phyloP scores from a whole-genome alignment of 257 asterid species.

The Fraxinus anomala region DNA sequence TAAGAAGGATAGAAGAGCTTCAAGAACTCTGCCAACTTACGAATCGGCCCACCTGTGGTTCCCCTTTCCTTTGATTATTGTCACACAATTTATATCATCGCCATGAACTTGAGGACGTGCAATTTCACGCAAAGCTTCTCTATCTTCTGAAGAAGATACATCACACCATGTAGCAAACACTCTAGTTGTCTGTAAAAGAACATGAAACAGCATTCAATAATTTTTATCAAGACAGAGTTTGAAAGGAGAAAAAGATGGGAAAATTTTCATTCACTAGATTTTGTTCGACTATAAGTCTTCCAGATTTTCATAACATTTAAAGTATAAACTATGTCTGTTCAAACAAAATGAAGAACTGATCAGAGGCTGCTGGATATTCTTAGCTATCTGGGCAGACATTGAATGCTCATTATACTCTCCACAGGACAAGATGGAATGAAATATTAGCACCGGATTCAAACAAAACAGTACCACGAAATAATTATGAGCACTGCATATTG shows the following conservation, averaged over 20 bases:
- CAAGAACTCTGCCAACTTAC: slow-evolving; percentile 94
- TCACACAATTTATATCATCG: slow-evolving; percentile 88
- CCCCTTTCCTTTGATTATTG: slow-evolving; percentile 73
- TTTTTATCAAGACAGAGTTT: slow-evolving; percentile 8
- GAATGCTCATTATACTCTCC: background rate
- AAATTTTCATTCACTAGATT: slow-evolving; percentile 6
- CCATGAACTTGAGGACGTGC: slow-evolving; percentile 99
- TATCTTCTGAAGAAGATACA: slow-evolving; percentile 37
- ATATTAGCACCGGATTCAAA: background rate
- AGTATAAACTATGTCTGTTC: background rate
- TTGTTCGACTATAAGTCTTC: background rate
- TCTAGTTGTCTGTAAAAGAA: slow-evolving; percentile 74
- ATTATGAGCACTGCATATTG: background rate
- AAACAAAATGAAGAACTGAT: background rate
- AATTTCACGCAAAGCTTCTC: slow-evolving; percentile 90
- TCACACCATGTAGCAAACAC: slow-evolving; percentile 74
- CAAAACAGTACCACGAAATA: background rate
- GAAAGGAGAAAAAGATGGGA: background rate
- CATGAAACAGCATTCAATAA: slow-evolving; percentile 17
- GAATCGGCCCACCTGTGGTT: slow-evolving; percentile 94
- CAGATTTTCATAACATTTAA: background rate
- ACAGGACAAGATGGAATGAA: background rate
- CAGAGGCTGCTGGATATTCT: background rate
- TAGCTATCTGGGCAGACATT: background rate
- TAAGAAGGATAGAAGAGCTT: slow-evolving; percentile 86